Conservation (phyloP, 768 basidiomycete genomes). For the Kwoniella europaea region DNA sequence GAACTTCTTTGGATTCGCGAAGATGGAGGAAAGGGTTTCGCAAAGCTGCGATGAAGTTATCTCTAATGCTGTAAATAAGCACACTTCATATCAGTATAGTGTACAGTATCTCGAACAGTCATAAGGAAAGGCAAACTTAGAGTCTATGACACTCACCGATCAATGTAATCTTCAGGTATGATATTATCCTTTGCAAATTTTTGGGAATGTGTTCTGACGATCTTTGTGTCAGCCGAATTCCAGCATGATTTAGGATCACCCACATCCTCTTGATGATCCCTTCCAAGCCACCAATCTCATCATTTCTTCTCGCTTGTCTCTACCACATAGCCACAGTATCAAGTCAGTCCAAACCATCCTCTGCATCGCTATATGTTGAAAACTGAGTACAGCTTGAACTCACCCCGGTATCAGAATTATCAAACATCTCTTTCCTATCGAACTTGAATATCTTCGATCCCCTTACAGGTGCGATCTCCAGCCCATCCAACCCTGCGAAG, state of each 20-base stretch:
- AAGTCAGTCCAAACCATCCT: neutral
- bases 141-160: neutral
- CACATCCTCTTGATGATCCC: slow-evolving; percentile 4
- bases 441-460: neutral
- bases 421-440: slow-evolving; percentile 2
- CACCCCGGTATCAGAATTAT: slow-evolving; percentile 6
- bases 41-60: slow-evolving; percentile 1
- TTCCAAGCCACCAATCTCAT: neutral
- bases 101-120: too few species aligned
- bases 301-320: slow-evolving; percentile 6
- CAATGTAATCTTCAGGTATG: neutral
- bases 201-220: neutral
- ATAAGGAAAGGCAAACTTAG: too few species aligned
- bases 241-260: neutral
- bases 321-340: neutral
- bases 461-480: slow-evolving; percentile 2
- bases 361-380: neutral
- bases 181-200: neutral
- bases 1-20: neutral
- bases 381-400: neutral
- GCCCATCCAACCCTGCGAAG: slow-evolving; percentile 5
- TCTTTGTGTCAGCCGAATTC: neutral
- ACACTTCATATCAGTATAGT: neutral
- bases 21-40: neutral
- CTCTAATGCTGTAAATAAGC: neutral